phyloP scores from a whole-genome alignment of 331 rosid species.

The Dryas integrifolia region DNA sequence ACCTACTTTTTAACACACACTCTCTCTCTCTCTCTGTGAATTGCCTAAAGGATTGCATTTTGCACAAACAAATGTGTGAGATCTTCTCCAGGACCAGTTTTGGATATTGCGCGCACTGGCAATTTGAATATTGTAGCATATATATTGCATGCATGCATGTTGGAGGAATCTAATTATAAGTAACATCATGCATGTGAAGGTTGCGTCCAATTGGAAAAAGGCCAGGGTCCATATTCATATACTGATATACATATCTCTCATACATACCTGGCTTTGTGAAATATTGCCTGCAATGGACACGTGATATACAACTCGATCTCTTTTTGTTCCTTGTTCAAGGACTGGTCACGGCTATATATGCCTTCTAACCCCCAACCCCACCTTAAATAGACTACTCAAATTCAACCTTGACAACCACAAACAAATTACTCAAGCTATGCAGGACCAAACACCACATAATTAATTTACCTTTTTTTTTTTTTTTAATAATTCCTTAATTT shows the following conservation, averaged over 20 bases:
- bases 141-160: conserved; percentile 7
- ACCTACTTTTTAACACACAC: neutral
- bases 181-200: conserved; percentile 23
- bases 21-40: neutral
- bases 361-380: conserved; percentile 32
- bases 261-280: neutral
- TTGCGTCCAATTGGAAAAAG: conserved; percentile 17
- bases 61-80: neutral
- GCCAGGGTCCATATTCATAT: neutral
- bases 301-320: conserved; percentile 24
- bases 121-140: neutral
- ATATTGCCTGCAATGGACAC: conserved; percentile 13
- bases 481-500: too few species aligned
- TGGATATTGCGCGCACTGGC: conserved; percentile 9
- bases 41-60: neutral
- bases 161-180: neutral
- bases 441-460: neutral
- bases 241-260: neutral
- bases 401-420: conserved; percentile 25
- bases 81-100: conserved; percentile 38
- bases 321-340: conserved; percentile 36
- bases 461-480: neutral
- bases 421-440: neutral
- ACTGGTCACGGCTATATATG: conserved; percentile 14
- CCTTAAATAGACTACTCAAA: conserved; percentile 35